Evolutionary conservation across 2,329 filamentous ascomycete genomes (phyloP).

Genomic region (Beauveria pseudobassiana): DNA sequence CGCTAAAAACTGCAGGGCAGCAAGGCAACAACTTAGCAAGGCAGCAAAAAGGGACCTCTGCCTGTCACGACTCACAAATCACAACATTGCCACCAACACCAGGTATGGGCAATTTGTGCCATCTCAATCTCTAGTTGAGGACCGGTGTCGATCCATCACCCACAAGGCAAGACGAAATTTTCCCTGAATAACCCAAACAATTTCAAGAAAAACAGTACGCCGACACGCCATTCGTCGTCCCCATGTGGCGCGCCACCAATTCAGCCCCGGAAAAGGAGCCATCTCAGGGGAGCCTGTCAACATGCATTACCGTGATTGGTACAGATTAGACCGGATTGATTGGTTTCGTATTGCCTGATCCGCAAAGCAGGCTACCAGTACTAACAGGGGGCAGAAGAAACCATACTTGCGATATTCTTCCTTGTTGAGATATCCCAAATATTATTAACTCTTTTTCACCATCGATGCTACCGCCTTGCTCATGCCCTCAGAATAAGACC

Average conservation of each 20-base stretch:
- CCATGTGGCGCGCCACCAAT: neutral
- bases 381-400: neutral
- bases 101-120: no score
- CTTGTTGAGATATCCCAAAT: neutral
- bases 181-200: neutral
- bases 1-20: no score
- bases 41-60: no score
- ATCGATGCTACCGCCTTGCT: neutral
- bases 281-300: neutral
- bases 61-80: no score
- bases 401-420: neutral
- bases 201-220: neutral
- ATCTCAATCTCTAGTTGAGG: no score
- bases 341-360: neutral
- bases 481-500: no score
- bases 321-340: neutral
- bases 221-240: neutral
- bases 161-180: no score
- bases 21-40: no score
- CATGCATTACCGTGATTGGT: neutral
- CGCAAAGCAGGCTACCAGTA: neutral
- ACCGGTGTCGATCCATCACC: no score
- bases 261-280: neutral
- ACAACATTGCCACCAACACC: no score
- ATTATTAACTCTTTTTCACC: neutral